Evolutionary conservation across 2,329 filamentous ascomycete species (phyloP).

Genomic region (Zasmidium angulare): DNA sequence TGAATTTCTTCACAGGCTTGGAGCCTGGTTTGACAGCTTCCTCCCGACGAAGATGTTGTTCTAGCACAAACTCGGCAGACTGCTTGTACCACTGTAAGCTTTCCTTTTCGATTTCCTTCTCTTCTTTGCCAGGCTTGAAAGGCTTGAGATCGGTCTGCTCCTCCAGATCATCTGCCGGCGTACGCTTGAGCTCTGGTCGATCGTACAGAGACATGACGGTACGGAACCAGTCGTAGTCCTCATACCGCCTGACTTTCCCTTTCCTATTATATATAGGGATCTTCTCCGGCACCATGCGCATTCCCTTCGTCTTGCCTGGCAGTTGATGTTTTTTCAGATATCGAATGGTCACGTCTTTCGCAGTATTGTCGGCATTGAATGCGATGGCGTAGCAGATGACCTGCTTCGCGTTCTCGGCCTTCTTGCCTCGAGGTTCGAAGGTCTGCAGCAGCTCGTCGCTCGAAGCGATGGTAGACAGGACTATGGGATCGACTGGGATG

Average conservation of each 20-base stretch:
- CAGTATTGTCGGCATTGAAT: slow-evolving; percentile 55
- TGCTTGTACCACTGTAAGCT: slow-evolving; percentile 87
- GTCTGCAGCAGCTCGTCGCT: slow-evolving; percentile 70
- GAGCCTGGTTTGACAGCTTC: slow-evolving; percentile 76
- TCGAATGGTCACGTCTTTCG: slow-evolving; percentile 68
- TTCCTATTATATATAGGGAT: slow-evolving; percentile 74
- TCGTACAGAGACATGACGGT: slow-evolving; percentile 73
- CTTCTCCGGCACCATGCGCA: slow-evolving; percentile 75
- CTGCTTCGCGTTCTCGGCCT: slow-evolving; percentile 83
- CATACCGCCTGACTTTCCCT: slow-evolving; percentile 74
- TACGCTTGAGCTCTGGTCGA: slow-evolving; percentile 54
- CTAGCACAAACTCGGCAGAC: slow-evolving; percentile 80
- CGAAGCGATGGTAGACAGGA: slow-evolving; percentile 67
- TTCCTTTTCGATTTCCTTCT: slow-evolving; percentile 50
- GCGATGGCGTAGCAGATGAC: slow-evolving; percentile 87
- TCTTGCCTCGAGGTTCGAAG: slow-evolving; percentile 79
- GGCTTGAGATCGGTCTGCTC: slow-evolving; percentile 75
- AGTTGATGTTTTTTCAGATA: slow-evolving; percentile 80
- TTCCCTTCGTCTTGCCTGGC: slow-evolving; percentile 87
- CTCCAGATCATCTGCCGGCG: slow-evolving; percentile 75
- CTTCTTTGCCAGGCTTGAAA: slow-evolving; percentile 57
- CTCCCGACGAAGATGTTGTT: slow-evolving; percentile 84
- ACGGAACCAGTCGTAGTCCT: slow-evolving; percentile 87
- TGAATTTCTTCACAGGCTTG: slow-evolving; percentile 71
- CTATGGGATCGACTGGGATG: slow-evolving; percentile 73